Conservation (phyloP, 1,284 basidiomycete species). For the Trichosporon sp. region DNA sequence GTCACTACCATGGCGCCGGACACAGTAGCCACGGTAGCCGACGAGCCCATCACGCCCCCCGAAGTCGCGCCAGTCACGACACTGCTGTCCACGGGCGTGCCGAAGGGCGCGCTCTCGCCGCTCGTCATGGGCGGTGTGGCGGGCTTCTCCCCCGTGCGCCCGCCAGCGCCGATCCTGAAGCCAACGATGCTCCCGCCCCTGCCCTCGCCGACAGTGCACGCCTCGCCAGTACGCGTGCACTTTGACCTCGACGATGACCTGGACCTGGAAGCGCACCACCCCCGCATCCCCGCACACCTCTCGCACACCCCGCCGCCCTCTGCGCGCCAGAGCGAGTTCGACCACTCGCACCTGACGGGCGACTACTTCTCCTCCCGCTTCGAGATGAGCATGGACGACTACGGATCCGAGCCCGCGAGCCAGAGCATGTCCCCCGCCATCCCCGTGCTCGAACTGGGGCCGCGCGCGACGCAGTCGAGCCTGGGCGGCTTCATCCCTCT, state of each 20-base stretch:
- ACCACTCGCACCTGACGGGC: background rate
- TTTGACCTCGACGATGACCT: background rate
- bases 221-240: conserved; percentile 9
- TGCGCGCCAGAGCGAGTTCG: background rate
- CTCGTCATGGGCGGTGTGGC: background rate
- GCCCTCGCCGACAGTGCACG: background rate
- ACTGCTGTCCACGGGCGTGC: background rate
- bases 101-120: background rate
- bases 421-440: background rate
- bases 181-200: background rate
- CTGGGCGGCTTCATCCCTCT: conserved; percentile 3
- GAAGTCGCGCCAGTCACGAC: background rate
- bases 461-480: background rate
- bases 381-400: conserved; percentile 14
- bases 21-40: too few relatives aligned
- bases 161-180: background rate
- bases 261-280: background rate
- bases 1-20: background rate
- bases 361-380: conserved; percentile 3
- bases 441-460: conserved; percentile 1
- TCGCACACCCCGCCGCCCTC: conserved; percentile 12
- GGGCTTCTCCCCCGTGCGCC: conserved; percentile 8
- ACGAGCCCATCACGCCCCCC: background rate
- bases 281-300: background rate
- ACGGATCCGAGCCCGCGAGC: background rate